A percentile compares a stretch with the other conserved stretches of the same genome.
Conservation (phyloP, 2,329 filamentous ascomycete species). For the Paecilomyces variotii region DNA sequence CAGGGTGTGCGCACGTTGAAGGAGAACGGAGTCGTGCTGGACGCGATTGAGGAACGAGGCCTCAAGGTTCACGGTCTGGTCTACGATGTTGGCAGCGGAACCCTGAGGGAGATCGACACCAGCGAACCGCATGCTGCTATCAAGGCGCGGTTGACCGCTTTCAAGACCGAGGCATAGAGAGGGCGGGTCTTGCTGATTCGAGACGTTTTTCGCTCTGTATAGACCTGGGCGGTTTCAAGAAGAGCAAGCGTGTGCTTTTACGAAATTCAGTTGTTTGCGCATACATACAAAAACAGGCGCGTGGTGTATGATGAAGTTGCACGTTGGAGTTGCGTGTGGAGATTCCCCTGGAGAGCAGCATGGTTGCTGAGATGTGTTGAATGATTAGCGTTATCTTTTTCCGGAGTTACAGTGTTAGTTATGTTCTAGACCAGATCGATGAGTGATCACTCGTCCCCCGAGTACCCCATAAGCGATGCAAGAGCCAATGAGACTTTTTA, state of each 20-base stretch:
- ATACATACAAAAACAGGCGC: neutral
- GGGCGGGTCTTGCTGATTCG: neutral
- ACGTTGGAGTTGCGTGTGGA: neutral
- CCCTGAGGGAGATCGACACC: constrained; percentile 46
- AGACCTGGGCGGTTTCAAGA: neutral
- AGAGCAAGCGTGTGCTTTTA: neutral
- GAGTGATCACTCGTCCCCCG: neutral
- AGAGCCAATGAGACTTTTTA: neutral
- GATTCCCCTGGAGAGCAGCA: neutral
- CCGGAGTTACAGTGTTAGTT: neutral
- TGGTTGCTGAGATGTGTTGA: neutral
- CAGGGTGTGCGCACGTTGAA: constrained; percentile 59
- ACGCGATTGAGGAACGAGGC: constrained; percentile 62
- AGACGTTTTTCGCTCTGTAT: neutral
- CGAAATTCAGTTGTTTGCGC: neutral
- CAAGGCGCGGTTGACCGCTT: constrained; percentile 32
- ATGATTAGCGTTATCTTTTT: neutral
- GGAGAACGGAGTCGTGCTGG: constrained; percentile 60
- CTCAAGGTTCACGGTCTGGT: constrained; percentile 70
- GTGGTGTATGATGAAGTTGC: neutral
- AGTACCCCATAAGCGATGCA: neutral
- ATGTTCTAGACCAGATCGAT: neutral
- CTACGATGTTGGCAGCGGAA: constrained; percentile 57
- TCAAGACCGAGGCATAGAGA: constrained; percentile 24
- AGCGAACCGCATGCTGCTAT: constrained; percentile 32